These are phyloP conservation scores for Mycena olivaceomarginata DNA, from an alignment of 768 basidiomycete genomes.

Conservation along the genomic window DNA sequence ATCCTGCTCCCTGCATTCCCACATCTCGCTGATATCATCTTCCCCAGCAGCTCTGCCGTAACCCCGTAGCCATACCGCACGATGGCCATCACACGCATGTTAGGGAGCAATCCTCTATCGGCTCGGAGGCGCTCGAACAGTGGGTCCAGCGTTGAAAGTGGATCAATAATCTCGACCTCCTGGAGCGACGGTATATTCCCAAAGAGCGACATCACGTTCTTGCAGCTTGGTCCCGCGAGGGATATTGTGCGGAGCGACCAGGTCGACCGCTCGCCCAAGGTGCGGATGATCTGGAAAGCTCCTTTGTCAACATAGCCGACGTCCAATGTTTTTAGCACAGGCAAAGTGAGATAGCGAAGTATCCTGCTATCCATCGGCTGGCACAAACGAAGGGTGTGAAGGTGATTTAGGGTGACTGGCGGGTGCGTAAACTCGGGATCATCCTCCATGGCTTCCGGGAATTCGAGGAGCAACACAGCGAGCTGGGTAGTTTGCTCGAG, in stretches of 20 bases:
- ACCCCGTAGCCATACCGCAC: neutral
- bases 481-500: slow-evolving; percentile 6
- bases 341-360: neutral
- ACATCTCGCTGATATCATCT: neutral
- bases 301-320: neutral
- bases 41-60: neutral
- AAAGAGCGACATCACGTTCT: neutral
- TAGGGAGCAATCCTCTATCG: neutral
- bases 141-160: neutral
- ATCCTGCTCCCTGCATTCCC: neutral
- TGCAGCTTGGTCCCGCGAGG: neutral
- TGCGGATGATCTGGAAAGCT: neutral
- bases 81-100: neutral
- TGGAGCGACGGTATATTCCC: neutral
- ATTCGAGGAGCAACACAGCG: neutral
- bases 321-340: neutral
- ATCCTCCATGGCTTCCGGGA: neutral
- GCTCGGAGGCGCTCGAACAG: neutral
- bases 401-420: neutral
- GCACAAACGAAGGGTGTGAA: neutral
- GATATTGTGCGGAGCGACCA: slow-evolving; percentile 1
- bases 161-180: neutral
- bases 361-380: neutral
- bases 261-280: neutral
- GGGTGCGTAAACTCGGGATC: neutral